Percentiles rank a stretch among this genome's conserved stretches.
Conservation (phyloP, 768 basidiomycete species). For the Trametes coccinea region DNA sequence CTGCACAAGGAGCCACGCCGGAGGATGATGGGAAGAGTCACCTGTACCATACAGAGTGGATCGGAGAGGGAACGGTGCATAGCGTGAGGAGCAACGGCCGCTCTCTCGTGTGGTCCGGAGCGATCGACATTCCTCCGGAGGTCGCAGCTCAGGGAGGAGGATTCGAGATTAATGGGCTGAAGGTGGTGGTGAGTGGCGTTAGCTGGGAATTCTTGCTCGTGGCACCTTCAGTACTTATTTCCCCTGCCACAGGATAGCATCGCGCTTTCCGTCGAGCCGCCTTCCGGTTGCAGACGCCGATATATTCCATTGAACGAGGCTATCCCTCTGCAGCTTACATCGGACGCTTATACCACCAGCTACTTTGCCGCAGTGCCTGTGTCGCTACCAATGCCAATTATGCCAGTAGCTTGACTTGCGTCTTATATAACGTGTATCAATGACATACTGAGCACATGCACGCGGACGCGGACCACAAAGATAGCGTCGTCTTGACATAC, state of each 20-base stretch:
- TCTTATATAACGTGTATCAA: neutral
- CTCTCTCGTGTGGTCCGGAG: slow-evolving; percentile 29
- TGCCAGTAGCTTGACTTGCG: neutral
- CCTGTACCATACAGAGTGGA: slow-evolving; percentile 9
- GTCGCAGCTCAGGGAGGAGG: slow-evolving; percentile 19
- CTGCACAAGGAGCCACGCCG: neutral
- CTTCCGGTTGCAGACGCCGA: slow-evolving; percentile 12
- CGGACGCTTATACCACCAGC: slow-evolving; percentile 22
- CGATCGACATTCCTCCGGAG: slow-evolving; percentile 21
- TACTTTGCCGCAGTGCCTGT: slow-evolving; percentile 16
- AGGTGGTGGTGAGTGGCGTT: slow-evolving; percentile 25
- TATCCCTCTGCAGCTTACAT: slow-evolving; percentile 29
- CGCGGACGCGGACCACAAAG: no score
- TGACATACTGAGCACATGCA: no score
- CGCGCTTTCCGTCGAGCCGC: slow-evolving; percentile 26
- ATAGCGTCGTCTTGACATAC: neutral
- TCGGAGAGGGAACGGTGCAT: slow-evolving; percentile 28
- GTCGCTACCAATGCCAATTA: neutral
- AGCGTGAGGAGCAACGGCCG: slow-evolving; percentile 13
- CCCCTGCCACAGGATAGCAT: slow-evolving; percentile 27
- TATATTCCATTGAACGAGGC: slow-evolving; percentile 24
- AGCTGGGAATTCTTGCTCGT: neutral
- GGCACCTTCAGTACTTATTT: neutral
- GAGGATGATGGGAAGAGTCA: slow-evolving; percentile 13
- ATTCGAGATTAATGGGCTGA: slow-evolving; percentile 26